Base-by-base conservation (phyloP, 2,329 filamentous ascomycete genomes). In the Scolecobasidium constrictum region DNA sequence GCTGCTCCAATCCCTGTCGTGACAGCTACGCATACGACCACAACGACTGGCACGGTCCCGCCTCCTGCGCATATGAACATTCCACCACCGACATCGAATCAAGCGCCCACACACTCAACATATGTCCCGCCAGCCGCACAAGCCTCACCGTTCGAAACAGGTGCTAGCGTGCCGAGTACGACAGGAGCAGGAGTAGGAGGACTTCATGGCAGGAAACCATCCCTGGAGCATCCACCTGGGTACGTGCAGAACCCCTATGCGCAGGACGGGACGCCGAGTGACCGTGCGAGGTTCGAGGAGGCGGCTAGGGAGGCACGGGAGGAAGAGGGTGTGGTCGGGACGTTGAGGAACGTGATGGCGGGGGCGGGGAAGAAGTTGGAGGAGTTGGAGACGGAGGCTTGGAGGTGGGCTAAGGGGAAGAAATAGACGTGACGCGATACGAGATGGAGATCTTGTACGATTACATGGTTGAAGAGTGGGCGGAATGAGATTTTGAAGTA, bases 211-310 rank as follows among this genome's bases (percentile, higher is more conserved):
- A 31, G 18, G 16, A 38, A 33, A 33, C 23, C 23, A 46, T 48
- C 50, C 47, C 48, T 63, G 28, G 59, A 63, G 46, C 64, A 68
- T 47, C 68, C 68, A 17, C 63, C 67, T 0, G 66, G 67, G 11
- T 72, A 72, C 51, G 53, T 61, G 42, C 69, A 72, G 48, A 64
- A 68, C 45, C 54, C 61, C 49, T 57, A 65, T 40, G 65, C 64
- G 15, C 56, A 58, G 22, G 65, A 67, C 34, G 47, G 64, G 55
- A 59, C 47, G 16, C 50, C 59, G 4, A 52, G 55, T 18, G 53
- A 59, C 46, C 47, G 60, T 26, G 55, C 53, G 48, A 58, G 48
- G 50, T 51, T 59, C 48, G 56, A 53, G 46, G 48, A 48, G 33
- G 51, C 49, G 47, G 47, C 50, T 33, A 35, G 40, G 35, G 54